Base-by-base conservation (phyloP, 768 basidiomycete species). In the Hemileccinum rubropunctum region DNA sequence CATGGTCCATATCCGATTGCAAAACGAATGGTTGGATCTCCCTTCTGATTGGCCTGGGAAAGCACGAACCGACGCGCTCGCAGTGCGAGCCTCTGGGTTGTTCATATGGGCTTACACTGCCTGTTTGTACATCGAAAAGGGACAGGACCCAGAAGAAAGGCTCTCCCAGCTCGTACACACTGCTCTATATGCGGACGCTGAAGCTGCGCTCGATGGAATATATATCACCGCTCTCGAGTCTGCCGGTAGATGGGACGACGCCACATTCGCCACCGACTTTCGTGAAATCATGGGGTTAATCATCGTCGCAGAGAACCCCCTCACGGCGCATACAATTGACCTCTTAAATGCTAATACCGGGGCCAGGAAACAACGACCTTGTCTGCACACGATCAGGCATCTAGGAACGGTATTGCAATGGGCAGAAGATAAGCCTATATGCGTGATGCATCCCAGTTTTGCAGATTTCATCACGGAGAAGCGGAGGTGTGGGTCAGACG, bases 91-190 rank as follows among this genome's bases (percentile, higher is more conserved):
- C 11, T 69, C 61, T 36, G 67, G 67, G 3, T 55, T 68, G 28
- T 70, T 70, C 41, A 55, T 69, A 35, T 68, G 67, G 66, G 68
- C 68, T 10, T 58, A 45, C 14, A 70, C 67, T 11, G 68, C 68
- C 6, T 68, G 67, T 52, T 58, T 56, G 18, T 69, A 69, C 18
- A 50, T 68, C 46, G 65, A 67, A 40, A 61, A 54, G 15, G 59
- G 61, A 0, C 67, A 68, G 46, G 58, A 68, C 33, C 66, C 67
- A 8, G 58, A 59, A 21, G 66, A 69, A 45, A 54, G 67, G 30
- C 56, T 68, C 30, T 43, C 61, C 11, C 56, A 59, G 28, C 61
- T 68, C 23, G 53, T 65, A 3, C 43, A 52, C 0, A 28, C 53
- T 1, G 50, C 57, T 9, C 32, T 70, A 6, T 62, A 57, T 27